Conservation (phyloP, 2,329 filamentous ascomycete genomes). For the Tolypocladium nubicola region DNA sequence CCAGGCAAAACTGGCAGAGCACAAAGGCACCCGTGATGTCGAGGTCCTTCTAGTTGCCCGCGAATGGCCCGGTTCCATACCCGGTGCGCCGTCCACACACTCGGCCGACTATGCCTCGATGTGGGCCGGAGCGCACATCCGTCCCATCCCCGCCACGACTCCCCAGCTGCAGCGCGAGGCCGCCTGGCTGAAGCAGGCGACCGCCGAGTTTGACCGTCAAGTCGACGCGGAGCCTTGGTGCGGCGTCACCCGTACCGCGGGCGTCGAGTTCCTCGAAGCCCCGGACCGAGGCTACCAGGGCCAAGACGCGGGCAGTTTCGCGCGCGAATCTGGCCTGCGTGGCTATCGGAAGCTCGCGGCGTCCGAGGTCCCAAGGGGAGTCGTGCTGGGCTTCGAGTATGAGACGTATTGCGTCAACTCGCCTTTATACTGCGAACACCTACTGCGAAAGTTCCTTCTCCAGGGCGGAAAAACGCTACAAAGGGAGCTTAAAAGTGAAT, state of each 20-base stretch:
- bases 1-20: slow-evolving; percentile 16
- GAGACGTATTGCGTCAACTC: slow-evolving; percentile 44
- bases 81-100: slow-evolving; percentile 16
- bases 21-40: neutral
- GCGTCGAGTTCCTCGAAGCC: slow-evolving; percentile 40
- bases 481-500: slow-evolving; percentile 16
- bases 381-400: slow-evolving; percentile 38
- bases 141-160: slow-evolving; percentile 32
- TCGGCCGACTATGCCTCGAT: slow-evolving; percentile 41
- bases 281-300: slow-evolving; percentile 27
- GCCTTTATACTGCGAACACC: slow-evolving; percentile 37
- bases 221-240: slow-evolving; percentile 16
- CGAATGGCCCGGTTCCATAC: slow-evolving; percentile 24
- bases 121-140: slow-evolving; percentile 47
- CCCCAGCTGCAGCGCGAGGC: slow-evolving; percentile 21
- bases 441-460: slow-evolving; percentile 20
- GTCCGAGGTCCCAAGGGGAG: slow-evolving; percentile 28
- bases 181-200: slow-evolving; percentile 17
- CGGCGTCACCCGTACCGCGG: slow-evolving; percentile 37
- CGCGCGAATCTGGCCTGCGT: slow-evolving; percentile 14
- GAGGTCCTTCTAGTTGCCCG: slow-evolving; percentile 17
- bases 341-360: slow-evolving; percentile 16
- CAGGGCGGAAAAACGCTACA: slow-evolving; percentile 17
- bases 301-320: slow-evolving; percentile 15
- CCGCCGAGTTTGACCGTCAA: slow-evolving; percentile 13